Evolutionary conservation across 2,329 filamentous ascomycete genomes (phyloP).

Genomic region (Sarocladium oryzae): DNA sequence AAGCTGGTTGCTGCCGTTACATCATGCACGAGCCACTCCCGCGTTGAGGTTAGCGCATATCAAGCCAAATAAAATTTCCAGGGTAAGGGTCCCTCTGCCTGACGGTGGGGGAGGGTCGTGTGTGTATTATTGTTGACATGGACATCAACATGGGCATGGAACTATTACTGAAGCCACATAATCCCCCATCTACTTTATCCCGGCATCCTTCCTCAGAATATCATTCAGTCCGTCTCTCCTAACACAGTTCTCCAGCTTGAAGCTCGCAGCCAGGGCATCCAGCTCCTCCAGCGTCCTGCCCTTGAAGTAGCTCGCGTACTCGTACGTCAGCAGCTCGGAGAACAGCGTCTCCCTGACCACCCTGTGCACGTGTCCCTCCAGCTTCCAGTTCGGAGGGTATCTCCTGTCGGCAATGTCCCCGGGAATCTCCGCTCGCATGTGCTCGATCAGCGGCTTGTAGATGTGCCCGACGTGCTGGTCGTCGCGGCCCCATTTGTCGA

Average conservation of each 20-base stretch:
- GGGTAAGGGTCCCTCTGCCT: no score
- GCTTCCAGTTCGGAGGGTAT: constrained; percentile 4
- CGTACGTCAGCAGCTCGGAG: constrained; percentile 4
- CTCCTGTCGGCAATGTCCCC: constrained; percentile 5
- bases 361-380: constrained; percentile 8
- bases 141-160: no score
- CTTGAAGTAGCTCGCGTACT: constrained; percentile 41
- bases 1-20: background rate
- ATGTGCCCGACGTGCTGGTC: constrained; percentile 17
- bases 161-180: no score
- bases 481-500: constrained; percentile 47
- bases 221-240: constrained; percentile 44
- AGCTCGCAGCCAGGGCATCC: constrained; percentile 44
- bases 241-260: constrained; percentile 47
- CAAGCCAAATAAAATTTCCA: no score
- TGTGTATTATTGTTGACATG: no score
- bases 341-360: constrained; percentile 9
- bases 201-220: constrained; percentile 28
- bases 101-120: no score
- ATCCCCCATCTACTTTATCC: constrained; percentile 7
- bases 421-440: constrained; percentile 4
- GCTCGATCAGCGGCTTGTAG: constrained; percentile 8
- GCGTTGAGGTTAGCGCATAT: background rate
- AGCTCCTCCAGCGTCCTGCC: constrained; percentile 43
- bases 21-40: constrained; percentile 1